Conservation (phyloP, 148 eudicot species). For the Silene uniflora region DNA sequence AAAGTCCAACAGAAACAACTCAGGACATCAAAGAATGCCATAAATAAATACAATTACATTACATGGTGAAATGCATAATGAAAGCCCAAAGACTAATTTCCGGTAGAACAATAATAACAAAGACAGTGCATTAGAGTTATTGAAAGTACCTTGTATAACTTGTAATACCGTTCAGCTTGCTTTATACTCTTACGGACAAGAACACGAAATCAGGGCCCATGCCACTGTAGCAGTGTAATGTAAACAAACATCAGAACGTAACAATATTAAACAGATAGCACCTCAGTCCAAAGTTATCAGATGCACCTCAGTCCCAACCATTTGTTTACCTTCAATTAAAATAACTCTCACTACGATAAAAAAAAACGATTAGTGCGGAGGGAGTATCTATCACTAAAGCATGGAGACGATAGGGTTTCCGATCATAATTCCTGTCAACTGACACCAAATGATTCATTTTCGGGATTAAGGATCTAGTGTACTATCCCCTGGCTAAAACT, state of each 20-base stretch:
- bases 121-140: neutral
- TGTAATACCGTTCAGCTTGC: slow-evolving; percentile 91
- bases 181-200: slow-evolving; percentile 96
- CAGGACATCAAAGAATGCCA: neutral
- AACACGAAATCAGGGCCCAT: slow-evolving; percentile 98
- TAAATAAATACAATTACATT: too few species aligned
- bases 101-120: neutral
- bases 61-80: neutral
- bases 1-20: neutral
- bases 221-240: slow-evolving; percentile 53
- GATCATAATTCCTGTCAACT: neutral
- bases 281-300: neutral
- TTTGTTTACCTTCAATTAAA: too few species aligned
- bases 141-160: slow-evolving; percentile 67
- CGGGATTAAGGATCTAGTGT: neutral
- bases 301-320: too few species aligned
- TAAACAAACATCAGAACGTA: too few species aligned
- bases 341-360: too few species aligned
- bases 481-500: neutral
- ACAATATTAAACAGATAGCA: neutral
- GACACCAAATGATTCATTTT: neutral
- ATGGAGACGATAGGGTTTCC: too few species aligned
- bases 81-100: slow-evolving; percentile 2
- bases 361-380: neutral
- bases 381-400: neutral